Evolutionary conservation across 1,139 yeast genomes (phyloP), one percentile per base, ranked within the genome.

Genomic region (Candida smagusa): DNA sequence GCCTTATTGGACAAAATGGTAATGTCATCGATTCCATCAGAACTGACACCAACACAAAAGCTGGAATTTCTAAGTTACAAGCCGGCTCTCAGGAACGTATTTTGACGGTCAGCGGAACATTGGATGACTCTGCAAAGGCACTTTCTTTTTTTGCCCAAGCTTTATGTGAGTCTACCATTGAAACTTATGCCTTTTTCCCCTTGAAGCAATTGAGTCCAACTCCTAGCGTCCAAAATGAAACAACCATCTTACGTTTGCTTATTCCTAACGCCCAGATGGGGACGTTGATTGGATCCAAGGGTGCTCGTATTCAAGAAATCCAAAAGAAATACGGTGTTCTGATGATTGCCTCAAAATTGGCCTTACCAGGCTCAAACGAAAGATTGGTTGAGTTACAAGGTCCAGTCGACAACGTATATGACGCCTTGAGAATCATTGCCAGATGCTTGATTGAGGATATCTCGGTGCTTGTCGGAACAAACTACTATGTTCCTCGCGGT

Each of bases 231-330:
- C 74, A 73, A 36, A 79, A 78, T 28, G 68, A 71, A 38, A 69
- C 77, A 7, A 72, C 84, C 22, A 72, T 80, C 30, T 63, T 88
- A 50, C 74, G 96, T 53, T 67, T 89, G 37, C 68, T 90, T 45
- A 74, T 89, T 44, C 90, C 96, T 34, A 89, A 89, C 63, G 74
- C 83, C 44, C 96, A 88, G 61, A 83, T 89, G 81, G 96, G 97
- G 31, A 82, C 95, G 8, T 77, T 89, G 39, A 89, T 89, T 58
- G 97, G 97, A 35, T 79, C 86, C 41, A 86, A 78, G 49, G 97
- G 97, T 36, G 68, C 73, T 26, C 77, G 92, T 59, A 89, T 89
- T 56, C 90, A 87, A 65, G 75, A 81, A 40, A 78, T 89, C 46
- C 96, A 88, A 63, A 82, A 80, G 42, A 67, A 65, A 33, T 82